A percentile compares a stretch with the other conserved stretches of the same genome.
Conservation (phyloP, 1,284 basidiomycete species). For the Cryptococcus sp. region DNA sequence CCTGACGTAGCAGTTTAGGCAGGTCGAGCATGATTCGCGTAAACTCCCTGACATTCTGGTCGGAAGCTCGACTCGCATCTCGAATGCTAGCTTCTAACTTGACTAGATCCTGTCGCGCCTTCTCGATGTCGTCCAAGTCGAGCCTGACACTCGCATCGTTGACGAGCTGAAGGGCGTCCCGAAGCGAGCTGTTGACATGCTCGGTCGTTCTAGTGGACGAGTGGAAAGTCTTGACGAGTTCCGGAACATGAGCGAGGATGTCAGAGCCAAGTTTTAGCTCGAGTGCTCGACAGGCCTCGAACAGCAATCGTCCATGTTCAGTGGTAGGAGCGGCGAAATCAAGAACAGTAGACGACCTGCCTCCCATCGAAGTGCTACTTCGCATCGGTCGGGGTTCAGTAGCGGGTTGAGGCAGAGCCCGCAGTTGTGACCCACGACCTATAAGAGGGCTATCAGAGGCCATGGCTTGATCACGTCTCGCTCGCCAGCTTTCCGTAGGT, state of each 20-base stretch:
- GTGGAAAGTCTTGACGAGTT: slow-evolving; percentile 21
- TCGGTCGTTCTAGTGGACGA: slow-evolving; percentile 26
- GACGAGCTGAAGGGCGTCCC: slow-evolving; percentile 21
- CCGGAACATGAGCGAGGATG: slow-evolving; percentile 8
- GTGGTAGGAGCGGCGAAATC: slow-evolving; percentile 15
- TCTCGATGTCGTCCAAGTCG: slow-evolving; percentile 21
- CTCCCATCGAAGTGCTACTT: slow-evolving; percentile 22
- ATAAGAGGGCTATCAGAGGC: slow-evolving; percentile 14
- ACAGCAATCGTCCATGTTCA: slow-evolving; percentile 39
- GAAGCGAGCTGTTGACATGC: slow-evolving; percentile 24
- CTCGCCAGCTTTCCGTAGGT: slow-evolving; percentile 17
- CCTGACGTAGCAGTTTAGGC: slow-evolving; percentile 18
- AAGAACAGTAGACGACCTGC: slow-evolving; percentile 11
- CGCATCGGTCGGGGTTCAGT: slow-evolving; percentile 29
- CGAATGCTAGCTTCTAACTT: slow-evolving; percentile 22
- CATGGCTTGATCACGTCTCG: slow-evolving; percentile 16
- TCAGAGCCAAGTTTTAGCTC: slow-evolving; percentile 25
- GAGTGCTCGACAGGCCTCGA: slow-evolving; percentile 35
- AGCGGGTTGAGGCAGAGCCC: neutral
- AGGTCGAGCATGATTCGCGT: slow-evolving; percentile 37
- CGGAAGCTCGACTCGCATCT: slow-evolving; percentile 31
- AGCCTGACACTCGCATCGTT: slow-evolving; percentile 17
- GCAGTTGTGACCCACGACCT: neutral
- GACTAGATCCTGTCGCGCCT: slow-evolving; percentile 18
- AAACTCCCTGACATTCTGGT: slow-evolving; percentile 38